A percentile compares a stretch with the other conserved stretches of the same genome.
phyloP scores from a whole-genome alignment of 2,329 filamentous ascomycete genomes.

The Pseudocercospora macadamiae region DNA sequence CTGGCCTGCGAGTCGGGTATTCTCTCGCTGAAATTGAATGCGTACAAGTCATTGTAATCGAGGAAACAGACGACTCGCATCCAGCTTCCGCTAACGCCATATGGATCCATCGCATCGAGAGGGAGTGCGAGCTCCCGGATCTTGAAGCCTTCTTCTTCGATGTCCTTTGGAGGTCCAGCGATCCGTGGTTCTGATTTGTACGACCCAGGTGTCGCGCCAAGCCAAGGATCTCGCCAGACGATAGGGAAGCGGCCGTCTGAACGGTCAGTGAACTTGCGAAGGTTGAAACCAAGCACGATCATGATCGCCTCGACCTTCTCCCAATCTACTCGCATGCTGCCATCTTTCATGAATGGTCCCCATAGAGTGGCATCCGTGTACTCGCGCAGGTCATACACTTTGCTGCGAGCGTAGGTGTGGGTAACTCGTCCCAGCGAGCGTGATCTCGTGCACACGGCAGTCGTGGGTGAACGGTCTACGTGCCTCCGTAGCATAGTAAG shows the following conservation, averaged over 20 bases:
- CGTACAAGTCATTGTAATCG: constrained; percentile 73
- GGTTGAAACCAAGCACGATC: constrained; percentile 68
- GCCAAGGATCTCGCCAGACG: constrained; percentile 61
- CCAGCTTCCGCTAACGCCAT: constrained; percentile 72
- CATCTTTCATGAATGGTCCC: constrained; percentile 73
- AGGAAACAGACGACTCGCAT: constrained; percentile 58
- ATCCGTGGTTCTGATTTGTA: constrained; percentile 15
- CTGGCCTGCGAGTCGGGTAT: constrained; percentile 38
- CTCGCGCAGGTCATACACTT: constrained; percentile 73
- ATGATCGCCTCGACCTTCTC: constrained; percentile 77
- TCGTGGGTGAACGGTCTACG: constrained; percentile 13
- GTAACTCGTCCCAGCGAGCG: constrained; percentile 21
- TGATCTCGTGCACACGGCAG: constrained; percentile 30
- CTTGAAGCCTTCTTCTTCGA: constrained; percentile 27
- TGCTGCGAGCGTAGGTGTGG: constrained; percentile 63
- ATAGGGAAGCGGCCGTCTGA: constrained; percentile 52
- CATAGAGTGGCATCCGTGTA: constrained; percentile 65
- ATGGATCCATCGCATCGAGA: constrained; percentile 66
- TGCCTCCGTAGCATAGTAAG: constrained; percentile 29
- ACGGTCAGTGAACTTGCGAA: constrained; percentile 51
- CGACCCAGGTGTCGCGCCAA: constrained; percentile 52
- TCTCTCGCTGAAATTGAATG: constrained; percentile 66
- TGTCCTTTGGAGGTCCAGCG: constrained; percentile 11
- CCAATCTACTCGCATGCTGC: constrained; percentile 69
- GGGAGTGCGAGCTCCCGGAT: constrained; percentile 43